Base-by-base conservation (phyloP, 1,139 yeast species). In the Torulaspora pretoriensis region DNA sequence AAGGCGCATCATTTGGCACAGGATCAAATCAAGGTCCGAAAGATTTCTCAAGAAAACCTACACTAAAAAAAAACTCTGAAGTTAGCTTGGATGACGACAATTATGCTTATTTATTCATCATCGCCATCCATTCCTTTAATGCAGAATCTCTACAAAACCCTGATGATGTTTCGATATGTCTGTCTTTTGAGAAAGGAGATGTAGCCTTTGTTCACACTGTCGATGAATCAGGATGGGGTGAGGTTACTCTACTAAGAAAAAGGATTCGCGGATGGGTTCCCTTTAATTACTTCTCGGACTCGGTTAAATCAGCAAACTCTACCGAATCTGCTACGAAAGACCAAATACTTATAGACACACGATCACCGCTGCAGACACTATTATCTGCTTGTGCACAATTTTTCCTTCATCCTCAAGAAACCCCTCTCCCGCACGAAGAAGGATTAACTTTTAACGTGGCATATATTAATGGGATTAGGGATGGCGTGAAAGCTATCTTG, bases 151-250 rank as follows among this genome's bases (percentile, higher is more conserved):
- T 88, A 41, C 81, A 81, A 56, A 71, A 81, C 16, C 76, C 75
- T 47, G 77, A 78, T 52, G 95, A 80, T 62, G 68, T 85, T 2
- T 78, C 89, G 1, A 84, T 88, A 33, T 92, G 97, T 64, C 72
- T 92, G 24, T 82, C 95, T 0, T 90, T 92, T 63, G 80, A 78
- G 24, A 83, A 80, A 56, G 79, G 81, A 50, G 97, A 89, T 57
- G 70, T 88, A 47, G 95, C 92, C 0, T 83, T 88, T 61, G 85
- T 92, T 6, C 96, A 90, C 63, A 79, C 90, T 8, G 79, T 89
- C 25, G 97, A 92, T 64, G 82, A 85, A 43, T 83, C 96, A 13
- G 98, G 97, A 1, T 92, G 98, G 98, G 97, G 96, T 48, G 97
- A 92, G 65, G 97, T 90, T 2, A 89, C 97, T 0, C 65, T 86